Evolutionary conservation across 139 green algal genomes (phyloP).

Genomic region (Micromonas commoda): DNA sequence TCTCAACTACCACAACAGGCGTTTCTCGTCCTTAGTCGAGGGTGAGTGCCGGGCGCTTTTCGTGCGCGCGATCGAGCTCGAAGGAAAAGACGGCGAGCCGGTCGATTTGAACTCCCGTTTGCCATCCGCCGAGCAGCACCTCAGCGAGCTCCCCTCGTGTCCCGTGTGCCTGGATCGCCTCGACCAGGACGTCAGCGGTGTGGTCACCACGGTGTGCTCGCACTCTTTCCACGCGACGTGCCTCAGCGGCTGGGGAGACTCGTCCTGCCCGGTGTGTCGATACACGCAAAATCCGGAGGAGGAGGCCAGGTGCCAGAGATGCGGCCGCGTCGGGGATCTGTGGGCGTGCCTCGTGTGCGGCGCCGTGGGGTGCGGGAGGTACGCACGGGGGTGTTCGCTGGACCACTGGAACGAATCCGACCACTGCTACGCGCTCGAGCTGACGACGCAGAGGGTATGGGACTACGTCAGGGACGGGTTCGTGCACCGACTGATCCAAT

Average conservation of each 20-base stretch:
- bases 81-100: constrained; percentile 6
- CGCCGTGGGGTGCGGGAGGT: constrained; percentile 78
- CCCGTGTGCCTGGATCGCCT: constrained; percentile 94
- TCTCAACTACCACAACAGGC: constrained; percentile 30
- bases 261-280: constrained; percentile 46
- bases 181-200: constrained; percentile 84
- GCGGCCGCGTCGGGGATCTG: constrained; percentile 58
- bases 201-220: constrained; percentile 92
- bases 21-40: constrained; percentile 71
- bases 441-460: constrained; percentile 90
- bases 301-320: constrained; percentile 56
- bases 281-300: constrained; percentile 21
- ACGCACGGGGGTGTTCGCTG: constrained; percentile 68
- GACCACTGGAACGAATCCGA: constrained; percentile 72
- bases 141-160: constrained; percentile 82
- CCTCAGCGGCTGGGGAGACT: constrained; percentile 42
- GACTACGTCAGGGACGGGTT: constrained; percentile 93
- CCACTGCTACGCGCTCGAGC: constrained; percentile 90
- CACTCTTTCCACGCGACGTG: constrained; percentile 93
- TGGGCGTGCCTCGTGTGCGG: constrained; percentile 99
- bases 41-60: constrained; percentile 63
- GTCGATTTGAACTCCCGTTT: not conserved
- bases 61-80: constrained; percentile 47
- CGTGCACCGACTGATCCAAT: constrained; percentile 90
- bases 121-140: constrained; percentile 41